phyloP scores from a whole-genome alignment of 2,329 filamentous ascomycete species.

The Verticillium isaacii region DNA sequence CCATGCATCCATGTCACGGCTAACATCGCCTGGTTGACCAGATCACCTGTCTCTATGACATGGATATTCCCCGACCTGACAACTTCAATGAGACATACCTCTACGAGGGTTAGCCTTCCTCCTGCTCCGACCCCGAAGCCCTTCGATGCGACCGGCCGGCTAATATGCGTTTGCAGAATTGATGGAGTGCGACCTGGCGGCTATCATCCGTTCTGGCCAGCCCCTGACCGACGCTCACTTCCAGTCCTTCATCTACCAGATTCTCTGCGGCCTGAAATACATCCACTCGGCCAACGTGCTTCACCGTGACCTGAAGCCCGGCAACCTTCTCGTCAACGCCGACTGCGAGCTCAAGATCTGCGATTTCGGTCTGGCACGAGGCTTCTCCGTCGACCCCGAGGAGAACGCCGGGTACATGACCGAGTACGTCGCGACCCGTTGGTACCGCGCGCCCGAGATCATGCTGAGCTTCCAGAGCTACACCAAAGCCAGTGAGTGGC shows the following conservation, averaged over 20 bases:
- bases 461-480: slow-evolving; percentile 99
- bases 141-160: background rate
- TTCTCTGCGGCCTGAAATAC: slow-evolving; percentile 96
- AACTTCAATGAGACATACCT: slow-evolving; percentile 99
- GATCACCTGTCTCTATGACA: slow-evolving; percentile 99
- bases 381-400: slow-evolving; percentile 94
- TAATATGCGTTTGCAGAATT: slow-evolving; percentile 57
- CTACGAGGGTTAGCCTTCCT: slow-evolving; percentile 72
- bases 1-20: slow-evolving; percentile 4
- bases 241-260: slow-evolving; percentile 99
- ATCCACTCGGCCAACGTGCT: slow-evolving; percentile 98
- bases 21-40: slow-evolving; percentile 28
- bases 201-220: slow-evolving; percentile 96
- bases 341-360: slow-evolving; percentile 99
- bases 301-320: slow-evolving; percentile 94
- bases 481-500: slow-evolving; percentile 86
- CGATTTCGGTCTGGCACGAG: slow-evolving; percentile 93
- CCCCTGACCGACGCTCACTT: slow-evolving; percentile 97
- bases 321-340: slow-evolving; percentile 95
- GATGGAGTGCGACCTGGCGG: slow-evolving; percentile 98
- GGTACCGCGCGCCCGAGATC: slow-evolving; percentile 93
- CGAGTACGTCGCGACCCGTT: slow-evolving; percentile 96
- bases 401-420: slow-evolving; percentile 99
- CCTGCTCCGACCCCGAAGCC: slow-evolving; percentile 3
- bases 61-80: slow-evolving; percentile 96